Percentiles rank a stretch among this genome's conserved stretches.
Evolutionary conservation across 257 asterid species (phyloP).

Genomic region (Rubia yunnanensis): DNA sequence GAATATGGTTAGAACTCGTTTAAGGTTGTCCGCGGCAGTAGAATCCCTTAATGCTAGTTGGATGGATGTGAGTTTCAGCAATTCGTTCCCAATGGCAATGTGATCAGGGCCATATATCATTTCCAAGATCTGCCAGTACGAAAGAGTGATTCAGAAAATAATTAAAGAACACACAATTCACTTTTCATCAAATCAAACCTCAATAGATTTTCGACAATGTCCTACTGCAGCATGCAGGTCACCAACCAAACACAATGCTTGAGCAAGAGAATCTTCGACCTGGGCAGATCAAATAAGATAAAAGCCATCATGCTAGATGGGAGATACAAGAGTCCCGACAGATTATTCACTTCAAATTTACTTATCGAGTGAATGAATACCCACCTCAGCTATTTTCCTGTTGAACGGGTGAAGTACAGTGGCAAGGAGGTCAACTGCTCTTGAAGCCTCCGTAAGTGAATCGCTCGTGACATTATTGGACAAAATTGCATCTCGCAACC

Average conservation of each 20-base stretch:
- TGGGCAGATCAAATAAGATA: constrained; percentile 19
- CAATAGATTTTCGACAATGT: constrained; percentile 70
- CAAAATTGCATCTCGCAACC: constrained; percentile 59
- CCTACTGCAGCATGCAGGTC: constrained; percentile 49
- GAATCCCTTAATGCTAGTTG: constrained; percentile 37
- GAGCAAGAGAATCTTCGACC: constrained; percentile 79
- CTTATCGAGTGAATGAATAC: neutral
- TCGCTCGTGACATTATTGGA: constrained; percentile 30
- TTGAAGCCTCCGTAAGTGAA: constrained; percentile 36
- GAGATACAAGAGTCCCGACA: too few species aligned
- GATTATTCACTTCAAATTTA: neutral
- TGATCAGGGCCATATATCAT: constrained; percentile 60
- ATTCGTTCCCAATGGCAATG: constrained; percentile 71
- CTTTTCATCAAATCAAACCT: constrained; percentile 28
- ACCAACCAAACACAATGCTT: constrained; percentile 63
- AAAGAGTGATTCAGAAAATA: constrained; percentile 6
- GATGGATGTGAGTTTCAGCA: constrained; percentile 66
- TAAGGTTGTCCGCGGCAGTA: constrained; percentile 25
- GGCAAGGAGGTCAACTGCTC: constrained; percentile 29
- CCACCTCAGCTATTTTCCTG: constrained; percentile 84
- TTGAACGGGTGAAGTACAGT: constrained; percentile 57
- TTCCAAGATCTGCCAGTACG: constrained; percentile 59
- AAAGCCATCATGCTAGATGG: neutral
- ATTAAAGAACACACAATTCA: neutral
- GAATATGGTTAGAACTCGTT: constrained; percentile 36